These are phyloP conservation scores for Exophiala oligosperma DNA, from an alignment of 2,329 filamentous ascomycete genomes.

Conservation along the genomic window DNA sequence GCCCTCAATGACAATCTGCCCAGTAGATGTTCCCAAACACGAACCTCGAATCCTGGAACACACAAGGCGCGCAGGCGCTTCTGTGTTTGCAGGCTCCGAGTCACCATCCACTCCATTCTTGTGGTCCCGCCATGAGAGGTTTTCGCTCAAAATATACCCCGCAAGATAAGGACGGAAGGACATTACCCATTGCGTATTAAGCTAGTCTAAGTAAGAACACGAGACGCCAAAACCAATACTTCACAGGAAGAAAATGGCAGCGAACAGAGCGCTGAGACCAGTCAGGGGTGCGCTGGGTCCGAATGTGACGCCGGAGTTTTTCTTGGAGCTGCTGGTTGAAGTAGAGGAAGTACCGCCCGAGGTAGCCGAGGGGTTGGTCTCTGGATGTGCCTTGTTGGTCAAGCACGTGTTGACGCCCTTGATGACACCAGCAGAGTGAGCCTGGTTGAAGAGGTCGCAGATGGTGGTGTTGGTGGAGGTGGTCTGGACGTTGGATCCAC, in stretches of 20 bases:
- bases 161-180: slow-evolving; percentile 16
- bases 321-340: slow-evolving; percentile 13
- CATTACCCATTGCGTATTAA: slow-evolving; percentile 26
- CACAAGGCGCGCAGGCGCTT: slow-evolving; percentile 16
- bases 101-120: slow-evolving; percentile 13
- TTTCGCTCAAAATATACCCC: slow-evolving; percentile 14
- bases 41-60: slow-evolving; percentile 10
- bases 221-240: slow-evolving; percentile 20
- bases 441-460: slow-evolving; percentile 56
- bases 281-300: slow-evolving; percentile 22
- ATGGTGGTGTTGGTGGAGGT: slow-evolving; percentile 58
- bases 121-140: slow-evolving; percentile 9
- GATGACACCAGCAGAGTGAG: slow-evolving; percentile 44
- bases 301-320: slow-evolving; percentile 14
- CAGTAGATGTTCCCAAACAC: slow-evolving; percentile 27
- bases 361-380: slow-evolving; percentile 21
- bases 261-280: slow-evolving; percentile 25
- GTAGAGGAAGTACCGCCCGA: slow-evolving; percentile 17
- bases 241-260: slow-evolving; percentile 30
- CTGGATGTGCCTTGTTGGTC: slow-evolving; percentile 37
- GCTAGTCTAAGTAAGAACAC: slow-evolving; percentile 26
- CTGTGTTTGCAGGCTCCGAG: slow-evolving; percentile 9
- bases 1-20: slow-evolving; percentile 25
- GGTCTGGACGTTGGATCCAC: slow-evolving; percentile 69
- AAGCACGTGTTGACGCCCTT: slow-evolving; percentile 50